Percentiles rank a stretch among this genome's conserved stretches.
Evolutionary conservation across 148 eudicot species (phyloP).

Genomic region (Selenicereus undatus): DNA sequence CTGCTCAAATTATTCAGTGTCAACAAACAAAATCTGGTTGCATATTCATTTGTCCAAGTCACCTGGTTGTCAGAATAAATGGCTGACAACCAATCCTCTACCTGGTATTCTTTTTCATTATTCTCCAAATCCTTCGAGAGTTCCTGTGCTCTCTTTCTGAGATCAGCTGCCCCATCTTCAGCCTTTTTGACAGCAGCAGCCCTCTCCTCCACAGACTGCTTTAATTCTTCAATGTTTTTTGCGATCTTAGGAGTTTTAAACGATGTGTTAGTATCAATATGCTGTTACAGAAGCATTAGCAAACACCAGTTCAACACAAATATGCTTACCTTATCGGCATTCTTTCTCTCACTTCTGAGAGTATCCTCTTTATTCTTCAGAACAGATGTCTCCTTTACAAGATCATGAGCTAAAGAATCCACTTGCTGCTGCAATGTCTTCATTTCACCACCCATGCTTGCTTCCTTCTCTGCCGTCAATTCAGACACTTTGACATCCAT

Average conservation of each 20-base stretch:
- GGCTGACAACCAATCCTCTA: constrained; percentile 15
- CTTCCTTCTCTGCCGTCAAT: constrained; percentile 76
- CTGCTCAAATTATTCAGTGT: constrained; percentile 36
- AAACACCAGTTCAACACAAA: neutral
- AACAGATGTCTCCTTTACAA: constrained; percentile 75
- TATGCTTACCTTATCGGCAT: constrained; percentile 62
- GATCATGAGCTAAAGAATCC: constrained; percentile 69
- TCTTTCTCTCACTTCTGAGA: constrained; percentile 59
- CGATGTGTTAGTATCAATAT: neutral
- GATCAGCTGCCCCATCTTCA: constrained; percentile 92
- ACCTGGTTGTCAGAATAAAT: neutral
- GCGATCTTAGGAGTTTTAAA: constrained; percentile 45
- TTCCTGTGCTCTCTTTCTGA: constrained; percentile 55
- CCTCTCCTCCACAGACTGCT: constrained; percentile 68
- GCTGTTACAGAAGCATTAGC: neutral
- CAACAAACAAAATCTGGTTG: neutral
- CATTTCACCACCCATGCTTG: constrained; percentile 85
- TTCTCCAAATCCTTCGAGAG: constrained; percentile 69
- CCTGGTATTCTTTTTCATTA: constrained; percentile 85
- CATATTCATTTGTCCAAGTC: neutral
- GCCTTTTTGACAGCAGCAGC: constrained; percentile 69
- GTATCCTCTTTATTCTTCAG: constrained; percentile 78
- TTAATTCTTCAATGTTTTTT: constrained; percentile 65
- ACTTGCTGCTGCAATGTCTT: constrained; percentile 67
- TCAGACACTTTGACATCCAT: constrained; percentile 62